A percentile compares a stretch with the other conserved stretches of the same genome.
Conservation (phyloP, 192 early-diverging fungal species). For the Mortierella antarctica region DNA sequence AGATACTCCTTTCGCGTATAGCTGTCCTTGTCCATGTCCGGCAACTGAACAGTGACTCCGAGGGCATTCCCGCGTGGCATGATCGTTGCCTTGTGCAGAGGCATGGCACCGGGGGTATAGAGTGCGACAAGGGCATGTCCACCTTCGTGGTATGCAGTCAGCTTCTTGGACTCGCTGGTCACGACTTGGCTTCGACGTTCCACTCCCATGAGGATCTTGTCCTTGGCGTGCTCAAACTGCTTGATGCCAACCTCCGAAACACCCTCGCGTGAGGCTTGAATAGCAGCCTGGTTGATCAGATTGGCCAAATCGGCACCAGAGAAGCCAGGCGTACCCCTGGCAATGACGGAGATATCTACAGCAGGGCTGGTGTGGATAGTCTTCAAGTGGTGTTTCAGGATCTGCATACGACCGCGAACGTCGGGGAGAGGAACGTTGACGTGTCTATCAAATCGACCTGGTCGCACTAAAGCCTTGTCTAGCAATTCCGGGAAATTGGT, state of each 20-base stretch:
- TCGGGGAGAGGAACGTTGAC: constrained; percentile 96
- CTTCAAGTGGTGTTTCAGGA: constrained; percentile 91
- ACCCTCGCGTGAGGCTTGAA: constrained; percentile 88
- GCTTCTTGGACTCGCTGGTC: constrained; percentile 84
- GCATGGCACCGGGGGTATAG: constrained; percentile 95
- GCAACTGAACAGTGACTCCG: constrained; percentile 92
- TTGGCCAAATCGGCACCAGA: constrained; percentile 99
- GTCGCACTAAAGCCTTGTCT: constrained; percentile 96
- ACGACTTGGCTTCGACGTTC: constrained; percentile 94
- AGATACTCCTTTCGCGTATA: constrained; percentile 85
- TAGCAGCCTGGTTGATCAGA: constrained; percentile 97
- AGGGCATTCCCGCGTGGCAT: constrained; percentile 93
- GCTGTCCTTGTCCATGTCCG: constrained; percentile 88
- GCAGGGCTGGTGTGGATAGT: constrained; percentile 75
- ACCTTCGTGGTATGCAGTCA: constrained; percentile 99
- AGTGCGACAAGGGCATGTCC: constrained; percentile 96
- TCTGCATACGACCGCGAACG: constrained; percentile 93
- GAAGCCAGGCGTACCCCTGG: constrained; percentile 97
- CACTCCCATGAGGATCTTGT: constrained; percentile 98
- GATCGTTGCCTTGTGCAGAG: constrained; percentile 98
- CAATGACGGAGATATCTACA: constrained; percentile 86
- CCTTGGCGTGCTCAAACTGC: constrained; percentile 97
- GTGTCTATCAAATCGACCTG: constrained; percentile 96
- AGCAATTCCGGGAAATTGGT: constrained; percentile 98
- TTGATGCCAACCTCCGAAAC: constrained; percentile 76